Percentiles rank a stretch among this genome's conserved stretches.
These are phyloP conservation scores for Hibiscus tridactylites DNA, from an alignment of 345 rosid genomes.

Conservation along the genomic window DNA sequence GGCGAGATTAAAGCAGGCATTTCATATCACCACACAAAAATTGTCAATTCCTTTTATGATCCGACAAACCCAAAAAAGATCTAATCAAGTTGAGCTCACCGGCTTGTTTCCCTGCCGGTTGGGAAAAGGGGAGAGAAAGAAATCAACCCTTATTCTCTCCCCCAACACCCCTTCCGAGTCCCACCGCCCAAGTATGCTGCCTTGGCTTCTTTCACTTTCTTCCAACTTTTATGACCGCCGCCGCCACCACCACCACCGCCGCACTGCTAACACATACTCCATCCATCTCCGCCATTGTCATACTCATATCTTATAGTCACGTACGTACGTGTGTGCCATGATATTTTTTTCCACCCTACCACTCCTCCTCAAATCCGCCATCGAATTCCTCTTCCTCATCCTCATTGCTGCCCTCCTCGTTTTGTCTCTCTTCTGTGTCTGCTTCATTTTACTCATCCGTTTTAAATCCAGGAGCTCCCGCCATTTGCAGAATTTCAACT, in stretches of 20 bases:
- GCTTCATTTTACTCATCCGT: slow-evolving; percentile 37
- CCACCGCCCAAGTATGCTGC: slow-evolving; percentile 1
- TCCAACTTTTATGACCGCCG: background rate
- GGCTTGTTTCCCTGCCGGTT: slow-evolving; percentile 6
- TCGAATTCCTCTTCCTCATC: slow-evolving; percentile 32
- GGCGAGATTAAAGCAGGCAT: background rate
- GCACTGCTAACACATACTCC: background rate
- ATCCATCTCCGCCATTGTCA: background rate
- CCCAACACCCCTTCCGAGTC: background rate
- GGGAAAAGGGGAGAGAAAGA: slow-evolving; percentile 14
- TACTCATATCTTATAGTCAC: background rate
- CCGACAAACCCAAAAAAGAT: background rate
- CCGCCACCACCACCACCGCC: background rate
- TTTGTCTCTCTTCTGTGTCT: slow-evolving; percentile 37
- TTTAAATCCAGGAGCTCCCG: slow-evolving; percentile 35
- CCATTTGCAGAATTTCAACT: slow-evolving; percentile 37
- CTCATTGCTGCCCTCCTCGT: slow-evolving; percentile 26
- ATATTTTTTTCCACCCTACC: slow-evolving; percentile 2
- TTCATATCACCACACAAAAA: background rate
- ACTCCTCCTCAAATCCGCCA: slow-evolving; percentile 20
- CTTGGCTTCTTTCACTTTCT: background rate
- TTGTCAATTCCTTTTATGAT: background rate
- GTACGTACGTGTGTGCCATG: slow-evolving; percentile 5
- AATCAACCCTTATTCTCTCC: slow-evolving; percentile 1
- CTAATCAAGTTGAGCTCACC: background rate